phyloP scores from a whole-genome alignment of 192 early-diverging fungal species.

The Jimgerdemannia lactiflua region DNA sequence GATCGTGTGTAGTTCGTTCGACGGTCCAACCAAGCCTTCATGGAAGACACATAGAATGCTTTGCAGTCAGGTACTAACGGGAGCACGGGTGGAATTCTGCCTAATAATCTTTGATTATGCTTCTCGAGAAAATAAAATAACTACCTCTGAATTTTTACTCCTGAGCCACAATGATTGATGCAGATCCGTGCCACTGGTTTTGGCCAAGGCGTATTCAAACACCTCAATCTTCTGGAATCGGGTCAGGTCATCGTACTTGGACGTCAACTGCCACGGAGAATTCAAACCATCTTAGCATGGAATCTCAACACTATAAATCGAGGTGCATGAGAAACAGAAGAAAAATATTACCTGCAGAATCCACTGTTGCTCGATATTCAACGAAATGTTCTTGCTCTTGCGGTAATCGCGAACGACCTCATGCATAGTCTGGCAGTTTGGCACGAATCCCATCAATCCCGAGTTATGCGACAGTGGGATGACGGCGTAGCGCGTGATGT shows the following conservation, averaged over 20 bases:
- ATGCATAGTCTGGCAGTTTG: constrained; percentile 87
- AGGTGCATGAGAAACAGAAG: no score
- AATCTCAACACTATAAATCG: neutral
- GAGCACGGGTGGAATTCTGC: no score
- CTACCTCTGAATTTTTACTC: constrained; percentile 84
- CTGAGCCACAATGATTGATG: constrained; percentile 93
- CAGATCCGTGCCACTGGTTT: constrained; percentile 89
- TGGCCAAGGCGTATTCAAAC: constrained; percentile 90
- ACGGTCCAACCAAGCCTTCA: constrained; percentile 82
- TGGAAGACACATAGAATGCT: neutral
- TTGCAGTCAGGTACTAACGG: no score
- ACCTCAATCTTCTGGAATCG: constrained; percentile 90
- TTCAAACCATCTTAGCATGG: neutral
- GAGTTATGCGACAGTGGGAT: constrained; percentile 94
- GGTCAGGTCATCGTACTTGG: constrained; percentile 86
- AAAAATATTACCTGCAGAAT: constrained; percentile 65
- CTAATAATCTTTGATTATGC: neutral
- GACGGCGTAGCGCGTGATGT: constrained; percentile 87
- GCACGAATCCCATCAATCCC: constrained; percentile 93
- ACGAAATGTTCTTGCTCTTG: constrained; percentile 70
- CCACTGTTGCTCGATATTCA: constrained; percentile 88
- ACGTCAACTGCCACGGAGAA: constrained; percentile 65
- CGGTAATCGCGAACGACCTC: constrained; percentile 85
- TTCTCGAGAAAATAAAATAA: constrained; percentile 23
- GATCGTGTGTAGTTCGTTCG: constrained; percentile 95